A percentile compares a stretch with the other conserved stretches of the same genome.
Evolutionary conservation across 441 rosid genomes (phyloP).

Genomic region (Populus tomentosa): DNA sequence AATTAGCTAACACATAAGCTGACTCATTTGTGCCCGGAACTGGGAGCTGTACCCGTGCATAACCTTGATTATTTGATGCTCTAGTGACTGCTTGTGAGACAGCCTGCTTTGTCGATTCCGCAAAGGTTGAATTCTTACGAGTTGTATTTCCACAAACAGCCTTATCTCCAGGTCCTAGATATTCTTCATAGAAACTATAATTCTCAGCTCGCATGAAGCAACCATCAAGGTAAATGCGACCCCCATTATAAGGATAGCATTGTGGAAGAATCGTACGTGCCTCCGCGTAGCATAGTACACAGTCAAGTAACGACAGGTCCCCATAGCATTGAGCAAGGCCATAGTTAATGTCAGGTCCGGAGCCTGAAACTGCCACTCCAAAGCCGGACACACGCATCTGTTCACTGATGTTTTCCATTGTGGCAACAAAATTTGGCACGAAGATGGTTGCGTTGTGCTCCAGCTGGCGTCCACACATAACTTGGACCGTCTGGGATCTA

Average conservation of each 20-base stretch:
- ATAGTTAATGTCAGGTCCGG: slow-evolving; percentile 65
- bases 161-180: slow-evolving; percentile 52
- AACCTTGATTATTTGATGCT: slow-evolving; percentile 49
- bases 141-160: slow-evolving; percentile 67
- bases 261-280: slow-evolving; percentile 84
- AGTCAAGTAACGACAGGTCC: slow-evolving; percentile 72
- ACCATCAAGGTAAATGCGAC: slow-evolving; percentile 78
- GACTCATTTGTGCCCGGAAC: slow-evolving; percentile 42
- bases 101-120: slow-evolving; percentile 43
- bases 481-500: slow-evolving; percentile 42
- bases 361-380: slow-evolving; percentile 58
- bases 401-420: slow-evolving; percentile 75
- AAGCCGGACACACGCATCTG: slow-evolving; percentile 53
- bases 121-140: slow-evolving; percentile 32
- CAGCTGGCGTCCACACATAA: slow-evolving; percentile 37
- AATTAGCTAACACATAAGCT: slow-evolving; percentile 65
- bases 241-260: slow-evolving; percentile 77
- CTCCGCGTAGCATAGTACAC: slow-evolving; percentile 85
- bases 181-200: slow-evolving; percentile 71
- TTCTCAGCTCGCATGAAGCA: slow-evolving; percentile 92
- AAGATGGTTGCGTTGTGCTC: slow-evolving; percentile 61
- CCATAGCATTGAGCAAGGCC: slow-evolving; percentile 93
- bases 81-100: slow-evolving; percentile 33
- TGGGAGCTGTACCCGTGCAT: slow-evolving; percentile 36
- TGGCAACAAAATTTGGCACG: slow-evolving; percentile 68